Evolutionary conservation across 768 basidiomycete species (phyloP).

Genomic region (Lactifluus subvellereus): DNA sequence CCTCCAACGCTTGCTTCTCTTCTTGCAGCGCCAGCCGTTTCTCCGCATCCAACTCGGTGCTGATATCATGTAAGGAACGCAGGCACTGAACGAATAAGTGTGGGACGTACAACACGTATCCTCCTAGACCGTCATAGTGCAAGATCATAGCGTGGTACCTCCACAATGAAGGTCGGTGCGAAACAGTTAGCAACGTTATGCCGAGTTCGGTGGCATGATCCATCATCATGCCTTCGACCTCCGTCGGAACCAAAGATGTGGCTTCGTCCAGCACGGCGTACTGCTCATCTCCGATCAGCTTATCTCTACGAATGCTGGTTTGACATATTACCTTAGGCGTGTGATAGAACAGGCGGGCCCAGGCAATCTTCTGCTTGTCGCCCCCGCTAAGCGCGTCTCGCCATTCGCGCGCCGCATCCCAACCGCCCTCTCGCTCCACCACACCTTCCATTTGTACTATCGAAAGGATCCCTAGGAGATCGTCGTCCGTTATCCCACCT

Average conservation of each 20-base stretch:
- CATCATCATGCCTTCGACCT: constrained; percentile 94
- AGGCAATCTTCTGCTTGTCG: constrained; percentile 95
- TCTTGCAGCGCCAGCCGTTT: constrained; percentile 86
- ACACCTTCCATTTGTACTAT: constrained; percentile 81
- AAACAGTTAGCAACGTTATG: constrained; percentile 91
- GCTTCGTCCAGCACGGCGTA: constrained; percentile 97
- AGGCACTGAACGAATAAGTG: neutral
- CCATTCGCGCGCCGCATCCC: constrained; percentile 89
- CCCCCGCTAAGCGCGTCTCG: constrained; percentile 89
- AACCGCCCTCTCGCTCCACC: constrained; percentile 94
- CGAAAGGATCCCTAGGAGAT: constrained; percentile 64
- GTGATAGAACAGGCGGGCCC: constrained; percentile 96
- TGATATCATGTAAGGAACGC: constrained; percentile 30
- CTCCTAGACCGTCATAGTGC: constrained; percentile 91
- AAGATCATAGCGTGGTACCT: constrained; percentile 84
- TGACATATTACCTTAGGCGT: constrained; percentile 63
- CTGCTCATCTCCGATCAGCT: constrained; percentile 36
- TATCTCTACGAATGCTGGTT: neutral
- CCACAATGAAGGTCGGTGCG: constrained; percentile 92
- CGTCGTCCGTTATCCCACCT: constrained; percentile 70
- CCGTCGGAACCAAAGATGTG: constrained; percentile 87
- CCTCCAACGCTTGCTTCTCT: constrained; percentile 86
- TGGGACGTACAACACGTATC: constrained; percentile 81
- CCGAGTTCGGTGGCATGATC: constrained; percentile 80
- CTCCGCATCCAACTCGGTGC: constrained; percentile 86